Base-by-base conservation (phyloP, 2,329 filamentous ascomycete species). In the Trichoderma oligosporum region DNA sequence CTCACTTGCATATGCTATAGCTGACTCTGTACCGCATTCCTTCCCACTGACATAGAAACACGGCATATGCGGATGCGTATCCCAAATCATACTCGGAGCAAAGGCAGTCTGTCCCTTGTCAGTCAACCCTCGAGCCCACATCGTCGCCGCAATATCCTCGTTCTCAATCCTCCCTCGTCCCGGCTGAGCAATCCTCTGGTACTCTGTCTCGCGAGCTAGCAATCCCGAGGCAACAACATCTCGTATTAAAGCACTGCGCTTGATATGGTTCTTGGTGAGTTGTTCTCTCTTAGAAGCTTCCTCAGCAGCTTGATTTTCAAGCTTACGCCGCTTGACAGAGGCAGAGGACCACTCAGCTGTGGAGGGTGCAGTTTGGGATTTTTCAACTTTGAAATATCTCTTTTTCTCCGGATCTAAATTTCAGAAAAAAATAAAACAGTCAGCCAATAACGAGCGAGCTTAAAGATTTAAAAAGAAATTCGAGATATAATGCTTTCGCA, bases 331-430 rank as follows among this genome's bases (percentile, higher is more conserved):
- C 70, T 82, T 85, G 56, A 87, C 80, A 6, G 78, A 77, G 44
- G 81, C 74, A n/a, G 76, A 71, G 7, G 84, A 83, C 73, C 84
- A 87, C 14, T 76, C 70, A 0, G 79, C 74, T 7, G 68, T 70
- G 1, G 73, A 61, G 0, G 82, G 77, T 0, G 82, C 82, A 14
- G 76, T 76, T 55, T 80, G 76, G 36, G 81, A 76, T 44, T 77
- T 79, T 66, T 87, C 82, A 48, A 89, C 80, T 64, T 83, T 85
- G 70, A 88, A 89, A 65, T 88, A 89, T 61, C 82, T 86, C 35
- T 78, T 79, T 68, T 83, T 87, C 41, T 78, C 77, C 12, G 70
- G 51, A 60, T 85, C 82, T 84, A 53, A 7, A 29, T 12, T 1
- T 6, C 16, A 20, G 14, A 18, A 27, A 61, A 54, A 3, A 0